Conservation (phyloP, 306 rosid species). For the Begonia peltatifolia region DNA sequence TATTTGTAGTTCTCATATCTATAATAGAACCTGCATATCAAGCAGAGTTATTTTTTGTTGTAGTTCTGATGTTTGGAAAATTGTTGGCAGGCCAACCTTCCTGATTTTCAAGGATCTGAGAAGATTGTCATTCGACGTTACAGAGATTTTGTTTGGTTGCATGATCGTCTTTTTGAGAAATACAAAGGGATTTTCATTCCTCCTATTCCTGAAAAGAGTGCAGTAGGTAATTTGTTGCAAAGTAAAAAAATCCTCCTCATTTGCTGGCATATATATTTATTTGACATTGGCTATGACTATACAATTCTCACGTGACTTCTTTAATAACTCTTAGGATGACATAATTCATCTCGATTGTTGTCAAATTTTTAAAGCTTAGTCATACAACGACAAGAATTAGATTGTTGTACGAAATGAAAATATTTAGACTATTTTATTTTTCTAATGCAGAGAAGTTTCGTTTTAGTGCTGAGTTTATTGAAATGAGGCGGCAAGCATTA, state of each 20-base stretch:
- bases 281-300: too few relatives aligned
- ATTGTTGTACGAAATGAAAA: too few relatives aligned
- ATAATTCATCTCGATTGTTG: too few relatives aligned
- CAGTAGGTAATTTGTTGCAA: slow-evolving; percentile 66
- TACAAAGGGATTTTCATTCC: slow-evolving; percentile 88
- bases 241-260: slow-evolving; percentile 1
- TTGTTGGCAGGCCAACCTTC: slow-evolving; percentile 68
- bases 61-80: too few relatives aligned
- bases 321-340: too few relatives aligned
- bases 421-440: slow-evolving; percentile 18
- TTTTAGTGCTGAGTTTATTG: slow-evolving; percentile 95
- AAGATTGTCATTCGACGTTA: slow-evolving; percentile 97
- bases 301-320: too few relatives aligned
- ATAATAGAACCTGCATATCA: too few relatives aligned
- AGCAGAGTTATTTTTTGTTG: too few relatives aligned
- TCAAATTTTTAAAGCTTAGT: too few relatives aligned
- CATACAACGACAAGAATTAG: too few relatives aligned
- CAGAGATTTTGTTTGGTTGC: slow-evolving; percentile 92
- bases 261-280: too few relatives aligned
- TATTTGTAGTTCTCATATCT: too few relatives aligned
- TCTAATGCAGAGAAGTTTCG: slow-evolving; percentile 77
- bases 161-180: slow-evolving; percentile 84
- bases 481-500: slow-evolving; percentile 95
- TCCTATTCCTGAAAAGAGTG: slow-evolving; percentile 94
- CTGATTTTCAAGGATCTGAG: slow-evolving; percentile 92